Evolutionary conservation across 2,329 filamentous ascomycete genomes (phyloP).

Genomic region (Hysterium pulicare): DNA sequence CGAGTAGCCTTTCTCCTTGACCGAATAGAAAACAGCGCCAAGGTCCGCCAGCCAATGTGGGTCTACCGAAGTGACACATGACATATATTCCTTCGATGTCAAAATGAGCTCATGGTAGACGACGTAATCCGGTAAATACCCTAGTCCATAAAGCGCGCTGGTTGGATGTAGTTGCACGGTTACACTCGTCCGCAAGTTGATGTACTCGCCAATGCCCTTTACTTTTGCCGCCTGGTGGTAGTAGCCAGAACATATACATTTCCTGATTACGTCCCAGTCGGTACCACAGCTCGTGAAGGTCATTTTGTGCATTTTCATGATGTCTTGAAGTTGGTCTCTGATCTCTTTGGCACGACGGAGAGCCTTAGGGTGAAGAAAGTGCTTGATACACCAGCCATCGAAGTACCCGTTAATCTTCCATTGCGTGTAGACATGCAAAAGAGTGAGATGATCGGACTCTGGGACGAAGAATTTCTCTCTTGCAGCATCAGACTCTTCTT

Average conservation of each 20-base stretch:
- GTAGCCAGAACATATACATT: constrained; percentile 96
- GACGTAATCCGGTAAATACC: constrained; percentile 93
- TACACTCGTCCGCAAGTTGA: constrained; percentile 92
- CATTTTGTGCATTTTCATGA: constrained; percentile 94
- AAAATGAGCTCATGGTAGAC: constrained; percentile 98
- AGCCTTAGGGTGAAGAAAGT: constrained; percentile 95
- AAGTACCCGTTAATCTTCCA: constrained; percentile 90
- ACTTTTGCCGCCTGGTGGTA: constrained; percentile 97
- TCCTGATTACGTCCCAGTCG: constrained; percentile 93
- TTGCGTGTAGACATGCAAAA: constrained; percentile 91
- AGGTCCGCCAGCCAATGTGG: constrained; percentile 96
- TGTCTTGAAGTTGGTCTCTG: constrained; percentile 86
- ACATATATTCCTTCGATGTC: constrained; percentile 97
- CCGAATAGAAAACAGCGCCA: constrained; percentile 92
- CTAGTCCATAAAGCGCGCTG: constrained; percentile 84
- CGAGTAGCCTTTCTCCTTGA: constrained; percentile 97
- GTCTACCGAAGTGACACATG: constrained; percentile 91
- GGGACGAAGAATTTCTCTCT: constrained; percentile 98
- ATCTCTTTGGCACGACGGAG: constrained; percentile 90
- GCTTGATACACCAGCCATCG: constrained; percentile 87
- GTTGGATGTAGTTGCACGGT: constrained; percentile 94
- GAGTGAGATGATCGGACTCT: constrained; percentile 93
- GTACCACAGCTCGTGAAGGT: constrained; percentile 81
- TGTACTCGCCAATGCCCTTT: constrained; percentile 94
- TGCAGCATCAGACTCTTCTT: constrained; percentile 93